Base-by-base conservation (phyloP, 2,329 filamentous ascomycete genomes). In the Xylariaceae sp. region DNA sequence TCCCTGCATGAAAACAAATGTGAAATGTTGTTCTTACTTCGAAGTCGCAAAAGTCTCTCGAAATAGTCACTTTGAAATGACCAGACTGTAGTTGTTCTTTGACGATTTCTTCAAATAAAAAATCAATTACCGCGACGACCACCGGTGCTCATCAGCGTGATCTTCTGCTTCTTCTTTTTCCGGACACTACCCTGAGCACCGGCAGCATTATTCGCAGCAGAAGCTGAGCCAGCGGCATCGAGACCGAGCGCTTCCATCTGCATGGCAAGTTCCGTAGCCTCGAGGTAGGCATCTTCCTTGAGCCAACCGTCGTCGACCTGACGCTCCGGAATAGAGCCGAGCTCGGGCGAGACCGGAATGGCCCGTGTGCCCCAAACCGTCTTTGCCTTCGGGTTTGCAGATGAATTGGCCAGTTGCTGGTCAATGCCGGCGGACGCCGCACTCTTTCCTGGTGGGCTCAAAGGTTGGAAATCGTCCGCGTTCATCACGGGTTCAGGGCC, bases 291-390 rank as follows among this genome's bases (percentile, higher is more conserved):
- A 68, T 96, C 90, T 1, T 87, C 90, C 67, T 89, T 87, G 13
- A 93, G 77, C 92, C 92, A 97, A 0, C 92, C 93, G 71, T 97
- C 92, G 62, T 92, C 85, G 2, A 73, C 75, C 61, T 71, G 71
- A 10, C 74, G 73, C 34, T 75, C 71, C 9, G 72, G 67, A 9
- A 74, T 62, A 2, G 79, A 71, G 34, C 74, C 74, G 34, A 85
- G 68, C 9, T 82, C 80, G 1, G 86, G 84, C 2, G 84, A 86
- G 0, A 76, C 76, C 0, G 85, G 77, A 2, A 96, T 76, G 0
- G 82, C 85, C 2, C 83, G 80, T 0, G 93, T 97, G n/a, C 93
- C 93, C 93, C 93, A 97, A 0, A 97, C 90, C 0, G 93, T 97
- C 62, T 86, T 86, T 47, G 83, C 79, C 0, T 85, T 84, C 5